Base-by-base conservation (phyloP, 768 basidiomycete species). In the Naganishia vaughanmartiniae region DNA sequence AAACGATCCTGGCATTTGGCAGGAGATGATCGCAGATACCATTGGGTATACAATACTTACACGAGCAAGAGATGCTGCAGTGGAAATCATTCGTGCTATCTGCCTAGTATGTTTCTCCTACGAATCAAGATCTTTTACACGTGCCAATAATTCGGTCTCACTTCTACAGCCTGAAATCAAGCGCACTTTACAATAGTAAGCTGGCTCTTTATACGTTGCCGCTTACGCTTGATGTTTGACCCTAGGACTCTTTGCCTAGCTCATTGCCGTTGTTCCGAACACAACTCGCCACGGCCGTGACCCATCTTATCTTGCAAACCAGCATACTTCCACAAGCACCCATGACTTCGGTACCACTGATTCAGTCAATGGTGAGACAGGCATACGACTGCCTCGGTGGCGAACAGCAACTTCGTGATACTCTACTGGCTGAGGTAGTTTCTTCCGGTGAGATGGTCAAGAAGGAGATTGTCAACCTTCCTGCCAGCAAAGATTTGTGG, bases 231-330 rank as follows among this genome's bases (percentile, higher is more conserved):
- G 28, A 21, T 19, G 14, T 56, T 21, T 14, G 17, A 46, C 11
- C 60, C 19, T 54, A 14, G 34, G 34, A 24, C 53, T 24, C 21
- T 42, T 51, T 2, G 26, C 12, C 1, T 48, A 78, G 77, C 69
- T 77, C 77, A 0, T 78, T 78, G 71, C 74, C 77, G 31, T 74
- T 81, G 12, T 79, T 74, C 72, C 73, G 80, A 30, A 76, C 80
- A 1, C 55, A 75, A 11, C 67, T 81, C 21, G 76, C 71, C 1
- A 73, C 78, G 5, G 74, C 80, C 2, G 55, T 79, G 36, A 66
- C 72, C 21, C 76, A 76, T 45, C 68, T 81, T 17, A 55, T 77
- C 36, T 70, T 74, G 6, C 72, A 79, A 7, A 36, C 72, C 46
- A 45, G 39, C 70, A 33, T 70, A 69, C 34, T 75, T 10, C 76